Conservation (phyloP, 441 rosid species). For the Populus hybrid region DNA sequence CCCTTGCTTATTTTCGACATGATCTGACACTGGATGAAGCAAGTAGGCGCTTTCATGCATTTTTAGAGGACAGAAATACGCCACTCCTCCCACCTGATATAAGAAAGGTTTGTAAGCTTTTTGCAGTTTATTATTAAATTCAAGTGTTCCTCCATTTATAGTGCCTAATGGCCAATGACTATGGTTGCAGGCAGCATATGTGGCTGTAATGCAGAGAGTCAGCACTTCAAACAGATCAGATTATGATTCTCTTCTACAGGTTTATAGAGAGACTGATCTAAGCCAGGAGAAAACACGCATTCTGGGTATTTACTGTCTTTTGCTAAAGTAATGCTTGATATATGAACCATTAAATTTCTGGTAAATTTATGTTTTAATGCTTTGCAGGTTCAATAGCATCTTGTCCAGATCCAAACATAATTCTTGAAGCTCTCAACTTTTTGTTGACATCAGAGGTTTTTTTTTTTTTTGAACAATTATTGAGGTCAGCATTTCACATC, state of each 20-base stretch:
- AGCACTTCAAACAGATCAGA: constrained; percentile 59
- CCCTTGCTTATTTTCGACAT: constrained; percentile 71
- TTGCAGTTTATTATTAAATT: not conserved
- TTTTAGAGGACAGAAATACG: constrained; percentile 73
- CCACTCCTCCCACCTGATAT: constrained; percentile 84
- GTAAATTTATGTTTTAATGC: constrained; percentile 5
- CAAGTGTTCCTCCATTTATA: not conserved
- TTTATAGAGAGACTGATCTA: constrained; percentile 88
- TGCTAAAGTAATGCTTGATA: not conserved
- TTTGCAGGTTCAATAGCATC: constrained; percentile 69
- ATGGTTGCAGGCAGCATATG: constrained; percentile 76
- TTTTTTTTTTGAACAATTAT: not conserved
- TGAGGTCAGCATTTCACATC: constrained; percentile 7
- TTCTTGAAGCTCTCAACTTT: constrained; percentile 75
- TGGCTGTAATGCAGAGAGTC: constrained; percentile 81
- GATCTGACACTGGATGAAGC: constrained; percentile 71
- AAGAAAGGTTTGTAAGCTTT: constrained; percentile 55
- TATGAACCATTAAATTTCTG: constrained; percentile 8
- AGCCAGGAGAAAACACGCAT: constrained; percentile 95
- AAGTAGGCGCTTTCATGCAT: constrained; percentile 64
- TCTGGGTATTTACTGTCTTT: constrained; percentile 45
- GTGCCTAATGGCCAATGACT: constrained; percentile 16
- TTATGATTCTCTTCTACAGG: constrained; percentile 69
- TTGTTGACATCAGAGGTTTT: constrained; percentile 75
- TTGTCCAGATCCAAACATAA: constrained; percentile 59